Conservation (phyloP, 805 yeast species). For the Trichomonascus vanleenenianus region DNA sequence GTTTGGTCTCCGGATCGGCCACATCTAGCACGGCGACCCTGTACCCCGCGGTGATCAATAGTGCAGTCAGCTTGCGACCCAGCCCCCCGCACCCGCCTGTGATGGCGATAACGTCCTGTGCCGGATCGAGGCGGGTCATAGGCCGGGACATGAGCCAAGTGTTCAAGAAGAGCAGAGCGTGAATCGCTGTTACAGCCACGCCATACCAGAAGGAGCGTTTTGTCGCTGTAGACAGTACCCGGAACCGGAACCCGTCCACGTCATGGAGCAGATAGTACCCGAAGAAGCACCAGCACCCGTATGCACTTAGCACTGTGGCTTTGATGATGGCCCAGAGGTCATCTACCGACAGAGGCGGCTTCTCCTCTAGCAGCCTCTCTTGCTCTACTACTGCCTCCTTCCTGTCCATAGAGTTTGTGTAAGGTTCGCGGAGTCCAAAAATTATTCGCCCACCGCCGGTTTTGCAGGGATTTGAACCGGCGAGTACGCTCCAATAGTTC, state of each 20-base stretch:
- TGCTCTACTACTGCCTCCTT: too few species aligned
- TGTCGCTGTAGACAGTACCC: not conserved
- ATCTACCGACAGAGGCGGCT: conserved; percentile 1
- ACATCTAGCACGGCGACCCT: conserved; percentile 64
- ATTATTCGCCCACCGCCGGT: too few species aligned
- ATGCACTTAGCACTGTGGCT: not conserved
- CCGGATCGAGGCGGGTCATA: conserved; percentile 2
- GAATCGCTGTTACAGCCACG: conserved; percentile 6
- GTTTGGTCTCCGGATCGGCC: conserved; percentile 30
- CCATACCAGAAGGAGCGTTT: conserved; percentile 3
- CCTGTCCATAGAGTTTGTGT: too few species aligned
- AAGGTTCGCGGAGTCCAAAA: too few species aligned
- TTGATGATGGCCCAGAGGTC: conserved; percentile 1
- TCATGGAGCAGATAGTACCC: conserved; percentile 1
- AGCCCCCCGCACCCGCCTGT: conserved; percentile 86
- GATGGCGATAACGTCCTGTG: conserved; percentile 53
- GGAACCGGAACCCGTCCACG: not conserved
- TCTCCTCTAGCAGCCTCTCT: too few species aligned
- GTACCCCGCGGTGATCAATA: conserved; percentile 38
- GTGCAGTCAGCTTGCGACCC: conserved; percentile 56
- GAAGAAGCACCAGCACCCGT: conserved; percentile 4
- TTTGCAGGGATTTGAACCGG: too few species aligned
- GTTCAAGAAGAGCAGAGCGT: conserved; percentile 4
- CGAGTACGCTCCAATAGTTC: too few species aligned
- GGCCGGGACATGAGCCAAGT: conserved; percentile 6